Conservation (phyloP, 805 yeast genomes). For the Jamesozyma rosinii region DNA sequence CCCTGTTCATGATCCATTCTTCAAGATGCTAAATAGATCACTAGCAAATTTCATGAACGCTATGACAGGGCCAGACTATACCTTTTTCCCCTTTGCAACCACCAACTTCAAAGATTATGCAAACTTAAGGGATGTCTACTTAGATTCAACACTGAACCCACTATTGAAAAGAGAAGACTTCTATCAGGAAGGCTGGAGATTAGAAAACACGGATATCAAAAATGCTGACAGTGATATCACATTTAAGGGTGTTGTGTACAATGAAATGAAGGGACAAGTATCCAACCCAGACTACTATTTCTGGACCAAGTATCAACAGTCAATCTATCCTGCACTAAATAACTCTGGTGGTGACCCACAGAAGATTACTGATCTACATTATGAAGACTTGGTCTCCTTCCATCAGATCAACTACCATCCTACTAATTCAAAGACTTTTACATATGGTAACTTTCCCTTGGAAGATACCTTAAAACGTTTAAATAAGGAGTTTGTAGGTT, state of each 20-base stretch:
- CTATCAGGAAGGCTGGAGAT: constrained; percentile 94
- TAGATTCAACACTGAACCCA: constrained; percentile 82
- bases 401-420: constrained; percentile 79
- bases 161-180: constrained; percentile 71
- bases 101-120: constrained; percentile 74
- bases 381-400: constrained; percentile 69
- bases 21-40: constrained; percentile 93
- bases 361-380: constrained; percentile 60
- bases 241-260: constrained; percentile 93
- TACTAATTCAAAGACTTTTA: constrained; percentile 74
- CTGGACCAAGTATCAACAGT: constrained; percentile 75
- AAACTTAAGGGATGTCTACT: constrained; percentile 78
- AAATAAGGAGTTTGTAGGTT: constrained; percentile 39
- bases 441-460: constrained; percentile 76
- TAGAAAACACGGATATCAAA: constrained; percentile 57
- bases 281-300: constrained; percentile 79
- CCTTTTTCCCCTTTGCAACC: constrained; percentile 93
- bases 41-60: constrained; percentile 96
- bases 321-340: constrained; percentile 73
- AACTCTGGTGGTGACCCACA: constrained; percentile 94
- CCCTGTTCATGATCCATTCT: constrained; percentile 95
- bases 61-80: constrained; percentile 95
- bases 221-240: constrained; percentile 53
- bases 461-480: constrained; percentile 49
- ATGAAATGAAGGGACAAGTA: constrained; percentile 97